phyloP scores from a whole-genome alignment of 148 eudicot genomes.

The Arbutus unedo region DNA sequence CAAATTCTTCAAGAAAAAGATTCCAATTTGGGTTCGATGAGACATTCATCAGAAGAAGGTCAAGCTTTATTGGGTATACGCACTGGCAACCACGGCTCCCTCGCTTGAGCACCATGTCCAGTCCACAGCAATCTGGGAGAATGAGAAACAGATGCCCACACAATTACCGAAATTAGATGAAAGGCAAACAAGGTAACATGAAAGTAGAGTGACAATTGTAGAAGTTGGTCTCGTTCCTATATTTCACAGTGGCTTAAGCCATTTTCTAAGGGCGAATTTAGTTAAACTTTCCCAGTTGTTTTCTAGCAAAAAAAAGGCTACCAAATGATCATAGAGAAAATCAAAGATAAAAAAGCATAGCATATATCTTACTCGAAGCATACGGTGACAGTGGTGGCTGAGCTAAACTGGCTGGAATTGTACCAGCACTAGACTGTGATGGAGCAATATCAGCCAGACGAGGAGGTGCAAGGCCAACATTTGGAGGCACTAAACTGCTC shows the following conservation, averaged over 20 bases:
- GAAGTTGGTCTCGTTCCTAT: background rate
- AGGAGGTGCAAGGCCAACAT: slow-evolving; percentile 34
- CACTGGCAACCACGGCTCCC: slow-evolving; percentile 77
- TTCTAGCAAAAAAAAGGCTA: slow-evolving; percentile 5
- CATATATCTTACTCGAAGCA: slow-evolving; percentile 48
- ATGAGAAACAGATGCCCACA: slow-evolving; percentile 16
- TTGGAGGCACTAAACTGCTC: slow-evolving; percentile 32
- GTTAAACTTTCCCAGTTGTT: background rate
- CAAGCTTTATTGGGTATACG: slow-evolving; percentile 87
- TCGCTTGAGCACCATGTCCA: slow-evolving; percentile 76
- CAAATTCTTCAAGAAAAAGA: slow-evolving; percentile 63
- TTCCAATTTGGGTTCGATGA: slow-evolving; percentile 74
- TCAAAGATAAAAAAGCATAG: background rate
- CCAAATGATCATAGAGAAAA: slow-evolving; percentile 3
- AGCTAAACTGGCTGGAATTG: slow-evolving; percentile 49
- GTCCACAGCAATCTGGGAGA: slow-evolving; percentile 82
- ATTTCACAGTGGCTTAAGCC: background rate
- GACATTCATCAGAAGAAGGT: slow-evolving; percentile 75
- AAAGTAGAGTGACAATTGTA: background rate
- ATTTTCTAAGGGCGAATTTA: background rate
- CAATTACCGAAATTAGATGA: background rate
- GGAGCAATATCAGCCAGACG: slow-evolving; percentile 58
- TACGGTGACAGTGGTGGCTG: slow-evolving; percentile 82
- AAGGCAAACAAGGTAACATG: background rate
- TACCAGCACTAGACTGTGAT: slow-evolving; percentile 35